A percentile compares a stretch with the other conserved stretches of the same genome.
Evolutionary conservation across 78 protist genomes (phyloP).

Genomic region (Cavenderia fasciculata): DNA sequence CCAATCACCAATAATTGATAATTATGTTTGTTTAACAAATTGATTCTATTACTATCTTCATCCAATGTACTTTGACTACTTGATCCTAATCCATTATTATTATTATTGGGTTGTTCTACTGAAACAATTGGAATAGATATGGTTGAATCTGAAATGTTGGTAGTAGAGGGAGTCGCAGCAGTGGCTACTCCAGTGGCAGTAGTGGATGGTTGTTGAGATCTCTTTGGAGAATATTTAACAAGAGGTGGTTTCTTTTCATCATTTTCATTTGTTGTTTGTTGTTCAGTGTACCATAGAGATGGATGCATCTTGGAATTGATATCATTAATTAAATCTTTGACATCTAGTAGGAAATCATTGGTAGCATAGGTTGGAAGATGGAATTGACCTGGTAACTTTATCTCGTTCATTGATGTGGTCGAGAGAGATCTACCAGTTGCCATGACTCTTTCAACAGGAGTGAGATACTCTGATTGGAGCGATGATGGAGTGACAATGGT

Average conservation of each 20-base stretch:
- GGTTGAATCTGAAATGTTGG: not conserved
- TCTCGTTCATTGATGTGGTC: conserved; percentile 18
- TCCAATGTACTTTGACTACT: not conserved
- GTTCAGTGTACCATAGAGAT: conserved; percentile 22
- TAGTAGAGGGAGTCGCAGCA: not conserved
- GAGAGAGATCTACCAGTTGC: not conserved
- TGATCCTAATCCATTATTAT: not conserved
- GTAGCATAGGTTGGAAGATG: conserved; percentile 64
- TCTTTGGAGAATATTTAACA: conserved; percentile 1
- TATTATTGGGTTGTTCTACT: not conserved
- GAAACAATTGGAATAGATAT: not conserved
- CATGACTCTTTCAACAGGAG: not conserved
- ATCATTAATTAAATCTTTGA: conserved; percentile 36
- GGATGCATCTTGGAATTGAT: conserved; percentile 50
- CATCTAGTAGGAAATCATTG: conserved; percentile 54
- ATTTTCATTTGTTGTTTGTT: not conserved
- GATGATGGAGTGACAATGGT: not conserved
- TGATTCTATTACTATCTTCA: not conserved
- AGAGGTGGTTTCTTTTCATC: not conserved
- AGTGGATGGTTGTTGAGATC: not conserved
- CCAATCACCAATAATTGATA: not conserved
- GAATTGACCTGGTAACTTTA: conserved; percentile 12
- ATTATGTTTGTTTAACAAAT: conserved; percentile 18
- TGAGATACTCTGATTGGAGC: conserved; percentile 4
- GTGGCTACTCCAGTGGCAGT: not conserved